Percentiles rank a stretch among this genome's conserved stretches.
These are phyloP conservation scores for Ehretia macrophylla DNA, from an alignment of 257 asterid species.

Conservation along the genomic window DNA sequence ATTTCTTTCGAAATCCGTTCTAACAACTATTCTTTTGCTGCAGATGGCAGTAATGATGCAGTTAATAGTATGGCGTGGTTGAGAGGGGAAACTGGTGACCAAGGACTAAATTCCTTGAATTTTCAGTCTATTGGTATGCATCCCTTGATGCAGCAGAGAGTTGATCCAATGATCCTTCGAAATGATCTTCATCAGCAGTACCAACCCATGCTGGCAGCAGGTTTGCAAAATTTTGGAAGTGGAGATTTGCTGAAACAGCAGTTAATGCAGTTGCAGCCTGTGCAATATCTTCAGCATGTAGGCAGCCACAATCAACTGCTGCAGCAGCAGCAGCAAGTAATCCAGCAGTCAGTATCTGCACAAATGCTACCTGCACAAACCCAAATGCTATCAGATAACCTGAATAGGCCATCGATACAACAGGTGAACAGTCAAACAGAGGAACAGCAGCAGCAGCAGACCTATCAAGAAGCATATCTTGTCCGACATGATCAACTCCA, in stretches of 20 bases:
- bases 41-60: conserved; percentile 69
- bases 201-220: conserved; percentile 71
- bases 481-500: conserved; percentile 60
- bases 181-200: conserved; percentile 77
- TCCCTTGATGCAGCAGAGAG: conserved; percentile 90
- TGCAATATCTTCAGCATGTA: conserved; percentile 61
- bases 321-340: conserved; percentile 46
- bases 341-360: conserved; percentile 40
- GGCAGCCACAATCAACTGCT: conserved; percentile 39
- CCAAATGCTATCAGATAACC: conserved; percentile 59
- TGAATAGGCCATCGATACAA: conserved; percentile 51
- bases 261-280: conserved; percentile 63
- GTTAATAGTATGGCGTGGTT: conserved; percentile 78
- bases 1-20: not conserved
- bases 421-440: conserved; percentile 47
- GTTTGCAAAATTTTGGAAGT: conserved; percentile 55
- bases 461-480: conserved; percentile 54
- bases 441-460: conserved; percentile 43
- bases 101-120: conserved; percentile 61
- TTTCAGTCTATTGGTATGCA: conserved; percentile 68
- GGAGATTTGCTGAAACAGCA: conserved; percentile 72
- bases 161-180: conserved; percentile 55
- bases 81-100: conserved; percentile 73
- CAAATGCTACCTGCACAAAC: conserved; percentile 59
- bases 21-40: conserved; percentile 7